Evolutionary conservation across 768 basidiomycete genomes (phyloP).

Genomic region (Panaeolus papilionaceus): DNA sequence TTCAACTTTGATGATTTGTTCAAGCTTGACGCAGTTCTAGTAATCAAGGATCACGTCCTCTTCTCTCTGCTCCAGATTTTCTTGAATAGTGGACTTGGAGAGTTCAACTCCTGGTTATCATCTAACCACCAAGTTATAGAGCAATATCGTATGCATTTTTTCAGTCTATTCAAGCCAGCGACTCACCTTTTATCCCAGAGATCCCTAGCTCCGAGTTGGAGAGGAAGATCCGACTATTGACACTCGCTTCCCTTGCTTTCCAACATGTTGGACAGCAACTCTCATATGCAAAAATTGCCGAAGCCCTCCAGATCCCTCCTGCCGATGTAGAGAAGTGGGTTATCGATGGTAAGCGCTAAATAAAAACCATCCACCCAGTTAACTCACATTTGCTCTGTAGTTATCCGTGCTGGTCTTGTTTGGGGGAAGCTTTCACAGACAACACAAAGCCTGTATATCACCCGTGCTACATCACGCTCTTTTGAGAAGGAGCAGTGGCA

Average conservation of each 20-base stretch:
- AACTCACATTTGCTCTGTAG: conserved; percentile 42
- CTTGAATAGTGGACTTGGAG: conserved; percentile 64
- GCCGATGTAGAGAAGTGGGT: conserved; percentile 85
- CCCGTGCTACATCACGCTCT: conserved; percentile 73
- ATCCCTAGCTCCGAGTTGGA: conserved; percentile 59
- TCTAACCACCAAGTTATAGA: conserved; percentile 54
- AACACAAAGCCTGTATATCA: conserved; percentile 73
- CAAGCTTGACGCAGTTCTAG: conserved; percentile 74
- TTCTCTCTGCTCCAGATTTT: conserved; percentile 81
- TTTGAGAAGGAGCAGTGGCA: conserved; percentile 87
- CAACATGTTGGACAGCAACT: conserved; percentile 77
- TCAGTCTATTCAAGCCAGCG: conserved; percentile 6
- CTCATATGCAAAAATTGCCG: conserved; percentile 71
- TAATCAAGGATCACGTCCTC: conserved; percentile 70
- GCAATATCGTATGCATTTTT: conserved; percentile 57
- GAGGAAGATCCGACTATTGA: conserved; percentile 80
- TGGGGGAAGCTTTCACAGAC: conserved; percentile 87
- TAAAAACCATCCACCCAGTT: conserved; percentile 8
- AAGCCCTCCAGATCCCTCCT: conserved; percentile 65
- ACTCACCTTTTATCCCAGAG: conserved; percentile 8
- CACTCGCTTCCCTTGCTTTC: conserved; percentile 79
- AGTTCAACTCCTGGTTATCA: conserved; percentile 67
- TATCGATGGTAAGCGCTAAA: conserved; percentile 69
- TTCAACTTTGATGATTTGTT: conserved; percentile 87
- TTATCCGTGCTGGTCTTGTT: conserved; percentile 80